These are phyloP conservation scores for Malassezia obtusa DNA, from an alignment of 1,284 basidiomycete genomes.

Conservation along the genomic window DNA sequence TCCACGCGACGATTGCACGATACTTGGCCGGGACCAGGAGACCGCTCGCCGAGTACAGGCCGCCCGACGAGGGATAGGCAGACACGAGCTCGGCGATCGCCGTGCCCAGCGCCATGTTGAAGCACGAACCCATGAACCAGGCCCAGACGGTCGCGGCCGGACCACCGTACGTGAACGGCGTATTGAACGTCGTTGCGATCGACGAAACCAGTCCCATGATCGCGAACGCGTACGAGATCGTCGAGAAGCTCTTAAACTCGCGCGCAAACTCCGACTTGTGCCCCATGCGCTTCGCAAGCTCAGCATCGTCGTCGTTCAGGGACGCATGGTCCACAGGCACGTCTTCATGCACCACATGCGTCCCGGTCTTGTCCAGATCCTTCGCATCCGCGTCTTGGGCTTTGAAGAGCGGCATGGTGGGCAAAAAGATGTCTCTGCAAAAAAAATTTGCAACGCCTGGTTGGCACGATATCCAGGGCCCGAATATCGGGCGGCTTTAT, in stretches of 20 bases:
- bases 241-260: slow-evolving; percentile 45
- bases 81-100: slow-evolving; percentile 46
- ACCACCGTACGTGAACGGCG: slow-evolving; percentile 33
- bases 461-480: no score
- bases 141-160: slow-evolving; percentile 42
- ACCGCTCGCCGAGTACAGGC: slow-evolving; percentile 56
- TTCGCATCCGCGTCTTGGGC: background rate
- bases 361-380: background rate
- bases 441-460: background rate
- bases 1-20: slow-evolving; percentile 58
- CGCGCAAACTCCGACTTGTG: slow-evolving; percentile 45
- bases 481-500: no score
- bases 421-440: background rate
- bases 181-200: slow-evolving; percentile 45
- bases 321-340: slow-evolving; percentile 1
- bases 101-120: slow-evolving; percentile 43
- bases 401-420: background rate
- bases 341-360: slow-evolving; percentile 7
- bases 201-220: slow-evolving; percentile 47
- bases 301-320: slow-evolving; percentile 37
- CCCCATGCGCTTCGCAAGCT: slow-evolving; percentile 36
- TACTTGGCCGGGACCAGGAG: slow-evolving; percentile 37
- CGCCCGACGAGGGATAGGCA: slow-evolving; percentile 75
- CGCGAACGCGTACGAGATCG: slow-evolving; percentile 44
- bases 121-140: slow-evolving; percentile 42